Evolutionary conservation across 176 grass and related monocot species (phyloP), one percentile per base, ranked within the genome.

Genomic region (Pontederia paniculata): DNA sequence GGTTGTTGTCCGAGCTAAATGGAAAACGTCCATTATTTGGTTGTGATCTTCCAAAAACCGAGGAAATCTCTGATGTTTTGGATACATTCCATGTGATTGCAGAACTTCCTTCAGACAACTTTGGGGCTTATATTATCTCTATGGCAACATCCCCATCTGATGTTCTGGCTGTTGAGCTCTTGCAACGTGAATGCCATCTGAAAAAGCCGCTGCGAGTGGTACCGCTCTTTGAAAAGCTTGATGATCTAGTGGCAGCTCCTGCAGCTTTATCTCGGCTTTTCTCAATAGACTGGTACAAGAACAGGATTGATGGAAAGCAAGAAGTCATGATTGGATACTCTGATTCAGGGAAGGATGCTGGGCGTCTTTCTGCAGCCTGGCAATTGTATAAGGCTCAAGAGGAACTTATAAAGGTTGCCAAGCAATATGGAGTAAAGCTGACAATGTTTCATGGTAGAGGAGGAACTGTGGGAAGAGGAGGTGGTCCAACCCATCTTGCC

Each of bases 281-380:
- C 63, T 95, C 90, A 0, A 53, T 86, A 61, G 82, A 83, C 10
- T 95, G 90, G 90, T 95, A 95, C 66, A 95, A 62, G 70, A 86
- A 81, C 55, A 82, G 90, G 63, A 96, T 89, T 62, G 66, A 72
- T 31, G 90, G 85, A 45, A 96, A 89, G 42, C 90, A 96, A 22
- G 90, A 96, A 75, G 90, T 96, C 45, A 96, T 96, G 90, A 95
- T 95, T 20, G 90, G 85, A 17, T 89, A 95, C 77, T 95, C 90
- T 18, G 90, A 95, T 75, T 95, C 90, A 60, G 90, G 85, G 45
- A 95, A 95, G 68, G 90, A 96, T 83, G 90, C 85, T 51, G 85
- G 90, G 41, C 81, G 82, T 59, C 78, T 95, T 52, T 89, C 90
- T 68, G 90, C 90, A 57, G 79, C 82, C 37, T 96, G 90, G 85